Evolutionary conservation across 2,329 filamentous ascomycete genomes (phyloP).

Genomic region (Teratosphaeria gauchensis): DNA sequence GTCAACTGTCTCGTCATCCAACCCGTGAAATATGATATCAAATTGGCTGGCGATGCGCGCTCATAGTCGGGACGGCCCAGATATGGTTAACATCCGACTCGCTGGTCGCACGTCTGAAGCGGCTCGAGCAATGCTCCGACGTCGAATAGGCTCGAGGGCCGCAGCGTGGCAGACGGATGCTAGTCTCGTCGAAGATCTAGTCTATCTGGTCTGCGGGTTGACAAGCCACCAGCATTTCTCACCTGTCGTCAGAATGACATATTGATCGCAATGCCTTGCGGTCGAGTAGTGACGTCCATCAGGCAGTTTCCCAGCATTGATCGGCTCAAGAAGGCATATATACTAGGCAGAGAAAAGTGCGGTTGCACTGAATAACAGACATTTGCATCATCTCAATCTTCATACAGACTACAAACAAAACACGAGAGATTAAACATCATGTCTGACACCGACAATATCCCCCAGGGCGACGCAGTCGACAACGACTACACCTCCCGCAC

Average conservation of each 20-base stretch:
- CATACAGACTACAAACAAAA: not conserved
- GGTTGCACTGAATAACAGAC: too few species aligned
- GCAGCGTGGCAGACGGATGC: not conserved
- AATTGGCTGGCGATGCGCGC: not conserved
- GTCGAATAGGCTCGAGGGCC: not conserved
- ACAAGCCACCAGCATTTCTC: not conserved
- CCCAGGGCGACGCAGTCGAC: slow-evolving; percentile 28
- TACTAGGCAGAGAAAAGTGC: not conserved
- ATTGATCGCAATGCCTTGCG: not conserved
- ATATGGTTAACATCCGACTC: too few species aligned
- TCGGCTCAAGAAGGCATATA: not conserved
- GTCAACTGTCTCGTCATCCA: not conserved
- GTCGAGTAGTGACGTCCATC: not conserved
- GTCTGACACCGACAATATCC: slow-evolving; percentile 7
- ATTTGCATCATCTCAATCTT: too few species aligned
- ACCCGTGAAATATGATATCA: not conserved
- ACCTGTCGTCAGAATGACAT: not conserved
- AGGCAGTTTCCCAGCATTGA: not conserved
- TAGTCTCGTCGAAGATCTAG: not conserved
- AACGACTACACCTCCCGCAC: slow-evolving; percentile 40
- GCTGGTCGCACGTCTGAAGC: too few species aligned
- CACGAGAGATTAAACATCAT: not conserved
- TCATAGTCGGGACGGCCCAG: too few species aligned
- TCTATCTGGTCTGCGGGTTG: too few species aligned
- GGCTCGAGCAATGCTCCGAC: too few species aligned